Base-by-base conservation (phyloP, 1,284 basidiomycete species). In the Chiua sp. region DNA sequence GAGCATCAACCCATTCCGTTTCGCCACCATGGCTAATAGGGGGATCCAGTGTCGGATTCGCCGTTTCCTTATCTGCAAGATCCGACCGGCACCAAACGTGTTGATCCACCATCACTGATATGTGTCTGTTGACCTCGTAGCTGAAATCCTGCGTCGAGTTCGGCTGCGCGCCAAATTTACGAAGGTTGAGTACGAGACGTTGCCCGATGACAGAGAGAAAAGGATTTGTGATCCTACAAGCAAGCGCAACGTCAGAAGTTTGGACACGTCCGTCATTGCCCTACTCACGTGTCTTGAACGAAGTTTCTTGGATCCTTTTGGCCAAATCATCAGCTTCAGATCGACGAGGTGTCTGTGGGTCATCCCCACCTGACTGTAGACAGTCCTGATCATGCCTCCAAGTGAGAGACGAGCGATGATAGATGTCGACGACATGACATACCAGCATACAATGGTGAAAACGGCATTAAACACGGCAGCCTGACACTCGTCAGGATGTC, bases 371-470 rank as follows among this genome's bases (percentile, higher is more conserved):
- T 13, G 12, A 1, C 42, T n/a, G 30, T 28, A 69, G 1, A 47
- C 1, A 3, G 30, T 58, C 68, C 68, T 72, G 35, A 16, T 35
- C 18, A 22, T 32, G 20, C 12, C 20, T 10, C 3, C 13, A 6
- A 44, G 10, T 23, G 4, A 52, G 32, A 28, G 23, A 22, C 20
- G 1, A 53, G 23, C n/a, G n/a, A 23, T 4, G 22, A 4, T 1
- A 16, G 8, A 20, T 18, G 8, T 18, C 4, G n/a, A 13, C 7
- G 8, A 30, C 28, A 28, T 11, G 48, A 56, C 69, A n/a, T 50
- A 72, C 68, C 71, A 71, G 23, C 54, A 63, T 42, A 48, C 12
- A 7, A 70, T 68, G 4, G 26, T 51, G 13, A 61, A 28, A 8
- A 64, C 0, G 20, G 52, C 53, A n/a, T 63, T 66, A 32, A 68